Evolutionary conservation across 2,329 filamentous ascomycete species (phyloP).

Genomic region (Penicillium rolfsii): DNA sequence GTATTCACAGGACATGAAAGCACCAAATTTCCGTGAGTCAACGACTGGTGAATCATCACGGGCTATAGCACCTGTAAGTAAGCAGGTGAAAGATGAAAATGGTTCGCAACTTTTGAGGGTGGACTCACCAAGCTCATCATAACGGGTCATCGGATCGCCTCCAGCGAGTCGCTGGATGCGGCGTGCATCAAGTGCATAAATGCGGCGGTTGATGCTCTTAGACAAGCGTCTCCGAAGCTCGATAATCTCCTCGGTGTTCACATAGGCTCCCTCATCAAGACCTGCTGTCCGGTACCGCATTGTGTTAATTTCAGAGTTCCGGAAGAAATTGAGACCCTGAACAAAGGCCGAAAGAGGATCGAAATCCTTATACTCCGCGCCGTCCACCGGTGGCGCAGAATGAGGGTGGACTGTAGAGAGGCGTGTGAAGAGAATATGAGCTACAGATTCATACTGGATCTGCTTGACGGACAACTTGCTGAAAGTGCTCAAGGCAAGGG

Average conservation of each 20-base stretch:
- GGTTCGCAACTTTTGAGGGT: too few species aligned
- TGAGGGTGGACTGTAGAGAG: slow-evolving; percentile 53
- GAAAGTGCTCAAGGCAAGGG: slow-evolving; percentile 51
- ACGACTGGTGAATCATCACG: slow-evolving; percentile 32
- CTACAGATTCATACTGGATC: slow-evolving; percentile 53
- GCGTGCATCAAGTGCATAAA: slow-evolving; percentile 49
- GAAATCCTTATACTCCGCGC: slow-evolving; percentile 46
- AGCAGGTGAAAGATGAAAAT: neutral
- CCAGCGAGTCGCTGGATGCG: slow-evolving; percentile 47
- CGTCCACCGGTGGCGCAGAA: slow-evolving; percentile 44
- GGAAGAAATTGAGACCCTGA: slow-evolving; percentile 47
- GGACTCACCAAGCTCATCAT: slow-evolving; percentile 43
- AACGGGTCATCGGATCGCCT: slow-evolving; percentile 40
- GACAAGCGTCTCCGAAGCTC: slow-evolving; percentile 44
- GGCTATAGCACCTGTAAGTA: slow-evolving; percentile 29
- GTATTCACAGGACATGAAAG: slow-evolving; percentile 48
- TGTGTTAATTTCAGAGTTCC: slow-evolving; percentile 43
- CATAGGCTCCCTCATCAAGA: slow-evolving; percentile 48
- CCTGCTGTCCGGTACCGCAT: slow-evolving; percentile 43
- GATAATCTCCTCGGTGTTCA: slow-evolving; percentile 49
- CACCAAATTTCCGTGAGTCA: slow-evolving; percentile 44
- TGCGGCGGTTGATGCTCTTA: slow-evolving; percentile 46
- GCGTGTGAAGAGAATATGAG: slow-evolving; percentile 53
- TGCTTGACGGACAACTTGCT: slow-evolving; percentile 53
- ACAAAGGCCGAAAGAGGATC: slow-evolving; percentile 47